Conservation (phyloP, 2,329 filamentous ascomycete genomes). For the Ascochyta koolunga region DNA sequence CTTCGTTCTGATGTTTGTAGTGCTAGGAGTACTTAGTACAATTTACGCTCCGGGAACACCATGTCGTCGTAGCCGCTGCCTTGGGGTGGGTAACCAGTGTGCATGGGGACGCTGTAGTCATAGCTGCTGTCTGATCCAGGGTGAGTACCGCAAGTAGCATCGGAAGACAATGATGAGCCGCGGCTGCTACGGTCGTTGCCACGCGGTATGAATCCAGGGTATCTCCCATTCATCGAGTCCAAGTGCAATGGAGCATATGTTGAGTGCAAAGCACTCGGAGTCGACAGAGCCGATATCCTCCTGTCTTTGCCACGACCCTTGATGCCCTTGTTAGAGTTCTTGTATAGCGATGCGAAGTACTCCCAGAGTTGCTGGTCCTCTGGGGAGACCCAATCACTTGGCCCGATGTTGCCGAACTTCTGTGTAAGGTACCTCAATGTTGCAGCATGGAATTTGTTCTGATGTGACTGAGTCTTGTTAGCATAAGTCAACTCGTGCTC, state of each 20-base stretch:
- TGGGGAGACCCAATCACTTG: constrained; percentile 67
- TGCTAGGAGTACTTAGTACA: constrained; percentile 28
- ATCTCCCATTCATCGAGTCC: constrained; percentile 28
- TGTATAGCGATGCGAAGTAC: constrained; percentile 88
- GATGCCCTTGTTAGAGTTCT: constrained; percentile 98
- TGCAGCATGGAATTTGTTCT: constrained; percentile 89
- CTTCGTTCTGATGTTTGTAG: background rate
- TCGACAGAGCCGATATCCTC: constrained; percentile 59
- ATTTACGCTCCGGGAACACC: constrained; percentile 45
- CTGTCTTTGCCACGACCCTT: constrained; percentile 91
- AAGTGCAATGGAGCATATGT: constrained; percentile 32
- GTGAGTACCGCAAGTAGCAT: constrained; percentile 23
- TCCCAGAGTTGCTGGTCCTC: constrained; percentile 79
- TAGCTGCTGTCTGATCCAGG: constrained; percentile 34
- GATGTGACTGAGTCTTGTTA: constrained; percentile 69
- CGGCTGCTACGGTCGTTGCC: constrained; percentile 44
- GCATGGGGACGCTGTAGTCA: constrained; percentile 41
- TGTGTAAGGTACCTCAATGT: constrained; percentile 72
- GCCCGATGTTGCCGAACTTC: constrained; percentile 70
- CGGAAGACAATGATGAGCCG: constrained; percentile 44
- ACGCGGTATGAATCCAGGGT: constrained; percentile 30
- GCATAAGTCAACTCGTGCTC: background rate
- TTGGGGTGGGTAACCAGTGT: constrained; percentile 31
- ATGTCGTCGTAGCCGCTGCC: constrained; percentile 40
- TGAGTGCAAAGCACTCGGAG: constrained; percentile 34